These are phyloP conservation scores for Stagonosporopsis tanaceti DNA, from an alignment of 2,329 filamentous ascomycete species.

Conservation along the genomic window DNA sequence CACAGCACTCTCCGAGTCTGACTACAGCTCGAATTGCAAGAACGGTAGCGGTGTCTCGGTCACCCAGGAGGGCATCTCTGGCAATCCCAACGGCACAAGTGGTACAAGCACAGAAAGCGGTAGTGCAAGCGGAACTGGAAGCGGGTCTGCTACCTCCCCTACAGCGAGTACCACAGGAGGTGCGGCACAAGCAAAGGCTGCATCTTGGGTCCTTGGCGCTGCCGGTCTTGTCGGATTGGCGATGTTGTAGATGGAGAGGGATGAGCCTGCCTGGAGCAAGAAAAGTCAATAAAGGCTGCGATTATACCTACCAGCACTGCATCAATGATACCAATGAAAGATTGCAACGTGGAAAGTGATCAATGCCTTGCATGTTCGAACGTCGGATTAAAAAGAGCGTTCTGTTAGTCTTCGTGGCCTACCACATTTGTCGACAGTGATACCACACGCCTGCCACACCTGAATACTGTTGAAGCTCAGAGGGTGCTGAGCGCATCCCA, in stretches of 20 bases:
- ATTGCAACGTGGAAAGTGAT: neutral
- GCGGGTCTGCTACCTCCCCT: constrained; percentile 25
- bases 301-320: constrained; percentile 1
- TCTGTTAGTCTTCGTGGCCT: neutral
- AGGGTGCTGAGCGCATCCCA: neutral
- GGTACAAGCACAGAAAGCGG: constrained; percentile 49
- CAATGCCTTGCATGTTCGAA: neutral
- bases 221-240: constrained; percentile 44
- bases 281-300: neutral
- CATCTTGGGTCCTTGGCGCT: constrained; percentile 46
- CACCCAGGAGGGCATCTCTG: constrained; percentile 48
- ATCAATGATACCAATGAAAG: constrained; percentile 12
- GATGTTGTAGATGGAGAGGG: constrained; percentile 30
- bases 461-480: too few species aligned
- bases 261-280: neutral
- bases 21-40: constrained; percentile 60
- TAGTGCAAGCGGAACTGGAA: constrained; percentile 29
- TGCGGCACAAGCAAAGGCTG: constrained; percentile 42
- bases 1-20: constrained; percentile 56
- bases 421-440: neutral
- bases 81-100: constrained; percentile 57
- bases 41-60: constrained; percentile 66
- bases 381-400: neutral
- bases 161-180: constrained; percentile 27
- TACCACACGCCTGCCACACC: neutral